Base-by-base conservation (phyloP, 768 basidiomycete genomes). In the Kwoniella shandongensis region DNA sequence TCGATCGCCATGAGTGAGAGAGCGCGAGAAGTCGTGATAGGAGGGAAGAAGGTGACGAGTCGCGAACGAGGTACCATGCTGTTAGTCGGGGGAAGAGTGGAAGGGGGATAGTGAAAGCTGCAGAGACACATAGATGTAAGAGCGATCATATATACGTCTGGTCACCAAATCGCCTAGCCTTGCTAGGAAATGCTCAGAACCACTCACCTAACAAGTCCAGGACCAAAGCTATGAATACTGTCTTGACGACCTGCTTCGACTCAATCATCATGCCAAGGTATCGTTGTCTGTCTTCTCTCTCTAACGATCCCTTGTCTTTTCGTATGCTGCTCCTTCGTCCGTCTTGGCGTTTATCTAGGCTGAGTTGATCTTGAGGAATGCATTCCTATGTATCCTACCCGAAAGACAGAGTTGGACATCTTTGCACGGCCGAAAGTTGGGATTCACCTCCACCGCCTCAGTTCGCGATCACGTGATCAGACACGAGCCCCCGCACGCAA, bases 51-150 rank as follows among this genome's bases (percentile, higher is more conserved):
- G 87, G 81, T 63, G 87, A 81, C 27, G 83, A 79, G 78, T 96
- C 91, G 63, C 86, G 82, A 83, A 91, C 68, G 27, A 85, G 86
- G 73, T 91, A 93, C 62, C 65, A 66, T 54, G 67, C 65, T 40
- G 96, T 92, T 47, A 98, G 81, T n/a, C 93, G 85, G n/a, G 94
- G 94, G 77, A 97, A 97, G 27, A 97, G 83, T 20, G 94, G 94
- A n/a, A 97, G 81, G 10, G 91, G 92, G 44, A 94, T 88, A 22
- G 91, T 96, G 77, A 93, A 94, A 12, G 91, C 89, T 82, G 81
- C 79, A 32, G 18, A n/a, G 23, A 35, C 0, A 50, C 52, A 48
- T 8, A 52, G 44, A 8, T 7, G 22, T 17, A 18, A 12, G 17
- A 25, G 23, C 13, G 22, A 20, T 47, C 20, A 11, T 20, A 47